Evolutionary conservation across 2,329 filamentous ascomycete species (phyloP).

Genomic region (Penicillium olsonii): DNA sequence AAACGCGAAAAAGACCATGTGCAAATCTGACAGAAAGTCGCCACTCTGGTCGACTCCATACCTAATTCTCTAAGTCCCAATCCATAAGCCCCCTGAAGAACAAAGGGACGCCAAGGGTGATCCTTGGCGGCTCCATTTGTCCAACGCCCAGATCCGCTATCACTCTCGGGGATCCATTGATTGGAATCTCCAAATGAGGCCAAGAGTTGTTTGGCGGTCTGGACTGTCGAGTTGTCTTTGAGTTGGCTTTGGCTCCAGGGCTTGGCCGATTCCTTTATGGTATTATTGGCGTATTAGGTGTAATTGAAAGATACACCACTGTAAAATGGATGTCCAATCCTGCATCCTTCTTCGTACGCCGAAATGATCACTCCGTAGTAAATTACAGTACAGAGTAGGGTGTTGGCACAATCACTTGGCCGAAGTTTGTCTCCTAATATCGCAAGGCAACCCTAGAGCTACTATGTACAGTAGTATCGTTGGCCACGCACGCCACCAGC

Average conservation of each 20-base stretch:
- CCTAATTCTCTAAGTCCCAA: not conserved
- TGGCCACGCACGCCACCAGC: not conserved
- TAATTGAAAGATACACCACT: not conserved
- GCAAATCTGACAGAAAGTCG: not conserved
- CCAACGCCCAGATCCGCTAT: slow-evolving; percentile 19
- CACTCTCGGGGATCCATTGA: slow-evolving; percentile 11
- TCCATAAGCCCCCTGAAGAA: slow-evolving; percentile 18
- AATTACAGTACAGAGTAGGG: no score
- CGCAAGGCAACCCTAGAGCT: not conserved
- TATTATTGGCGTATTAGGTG: not conserved
- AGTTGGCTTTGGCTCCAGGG: not conserved
- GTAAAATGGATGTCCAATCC: not conserved
- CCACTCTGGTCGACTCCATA: not conserved
- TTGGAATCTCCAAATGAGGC: slow-evolving; percentile 8
- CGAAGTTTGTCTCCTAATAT: not conserved
- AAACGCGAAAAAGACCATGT: not conserved
- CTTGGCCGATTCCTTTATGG: not conserved
- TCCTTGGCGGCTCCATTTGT: not conserved
- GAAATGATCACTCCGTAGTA: no score
- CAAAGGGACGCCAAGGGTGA: slow-evolving; percentile 18
- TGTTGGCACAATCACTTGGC: not conserved
- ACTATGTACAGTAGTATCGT: no score
- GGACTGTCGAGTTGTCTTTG: slow-evolving; percentile 13
- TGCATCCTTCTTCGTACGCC: no score
- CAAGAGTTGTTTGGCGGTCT: slow-evolving; percentile 12